Conservation (phyloP, 2,329 filamentous ascomycete genomes). For the Aureobasidium uvarum region DNA sequence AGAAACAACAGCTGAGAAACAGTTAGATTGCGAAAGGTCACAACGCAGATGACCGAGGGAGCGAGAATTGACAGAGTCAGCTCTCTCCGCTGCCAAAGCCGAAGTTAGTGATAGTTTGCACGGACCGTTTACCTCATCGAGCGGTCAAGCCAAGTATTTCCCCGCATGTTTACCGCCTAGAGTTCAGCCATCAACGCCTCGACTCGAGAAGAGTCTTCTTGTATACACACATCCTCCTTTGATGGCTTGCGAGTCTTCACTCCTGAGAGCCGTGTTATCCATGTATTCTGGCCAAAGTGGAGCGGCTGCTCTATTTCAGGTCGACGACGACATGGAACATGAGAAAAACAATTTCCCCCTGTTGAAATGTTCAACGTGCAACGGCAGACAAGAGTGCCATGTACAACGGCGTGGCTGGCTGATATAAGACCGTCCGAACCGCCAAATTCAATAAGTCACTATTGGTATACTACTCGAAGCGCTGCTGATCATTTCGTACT, state of each 20-base stretch:
- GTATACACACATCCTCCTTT: constrained; percentile 1
- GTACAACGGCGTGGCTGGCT: constrained; percentile 24
- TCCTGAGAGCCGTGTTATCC: constrained; percentile 7
- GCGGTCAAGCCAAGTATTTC: background rate
- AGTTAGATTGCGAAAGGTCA: constrained; percentile 10
- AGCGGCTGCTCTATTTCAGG: constrained; percentile 10
- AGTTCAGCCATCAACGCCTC: constrained; percentile 1
- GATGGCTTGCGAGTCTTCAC: background rate
- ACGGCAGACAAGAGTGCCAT: constrained; percentile 13
- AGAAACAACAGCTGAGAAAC: background rate
- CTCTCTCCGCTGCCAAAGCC: constrained; percentile 6
- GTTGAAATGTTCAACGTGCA: constrained; percentile 25
- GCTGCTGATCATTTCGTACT: constrained; percentile 11
- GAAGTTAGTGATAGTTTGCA: constrained; percentile 15
- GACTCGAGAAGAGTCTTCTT: background rate
- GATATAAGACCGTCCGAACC: constrained; percentile 23
- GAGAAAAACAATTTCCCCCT: constrained; percentile 22
- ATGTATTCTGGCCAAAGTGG: background rate
- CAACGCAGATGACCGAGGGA: constrained; percentile 22
- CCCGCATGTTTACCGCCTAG: background rate
- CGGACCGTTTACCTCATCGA: constrained; percentile 19
- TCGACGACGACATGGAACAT: constrained; percentile 8
- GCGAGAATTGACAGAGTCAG: background rate
- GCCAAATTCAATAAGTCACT: constrained; percentile 22
- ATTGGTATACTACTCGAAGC: constrained; percentile 20